Evolutionary conservation across 2,329 filamentous ascomycete species (phyloP).

Genomic region (Trichoderma koningiopsis): DNA sequence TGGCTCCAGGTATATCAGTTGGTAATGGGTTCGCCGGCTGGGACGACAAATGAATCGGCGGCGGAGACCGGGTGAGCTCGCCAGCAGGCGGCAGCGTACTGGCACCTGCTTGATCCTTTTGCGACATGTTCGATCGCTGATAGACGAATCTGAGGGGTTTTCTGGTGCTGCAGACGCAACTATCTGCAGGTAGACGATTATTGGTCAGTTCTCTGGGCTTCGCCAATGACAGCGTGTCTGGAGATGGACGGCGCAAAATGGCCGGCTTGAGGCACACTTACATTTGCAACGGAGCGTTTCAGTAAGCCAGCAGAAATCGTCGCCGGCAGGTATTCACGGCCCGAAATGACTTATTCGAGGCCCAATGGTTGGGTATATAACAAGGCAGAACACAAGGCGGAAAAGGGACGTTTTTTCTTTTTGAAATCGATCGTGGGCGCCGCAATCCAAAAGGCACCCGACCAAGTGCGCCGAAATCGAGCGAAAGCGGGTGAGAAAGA

Average conservation of each 20-base stretch:
- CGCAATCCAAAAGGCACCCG: constrained; percentile 13
- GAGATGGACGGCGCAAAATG: background rate
- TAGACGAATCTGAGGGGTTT: constrained; percentile 22
- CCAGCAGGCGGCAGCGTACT: background rate
- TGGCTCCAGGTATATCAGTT: constrained; percentile 29
- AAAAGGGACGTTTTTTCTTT: constrained; percentile 14
- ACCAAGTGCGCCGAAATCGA: constrained; percentile 16
- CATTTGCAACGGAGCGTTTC: constrained; percentile 77
- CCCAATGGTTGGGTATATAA: constrained; percentile 13
- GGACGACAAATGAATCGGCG: constrained; percentile 29
- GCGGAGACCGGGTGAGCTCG: background rate
- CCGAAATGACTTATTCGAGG: constrained; percentile 29
- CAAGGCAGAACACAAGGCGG: constrained; percentile 29
- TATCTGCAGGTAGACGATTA: constrained; percentile 42
- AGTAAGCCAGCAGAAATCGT: constrained; percentile 51
- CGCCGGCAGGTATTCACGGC: constrained; percentile 39
- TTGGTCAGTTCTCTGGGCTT: constrained; percentile 15
- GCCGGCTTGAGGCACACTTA: constrained; percentile 41
- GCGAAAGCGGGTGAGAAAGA: constrained; percentile 29
- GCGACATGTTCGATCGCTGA: constrained; percentile 11
- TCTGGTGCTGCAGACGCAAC: constrained; percentile 48
- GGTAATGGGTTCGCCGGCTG: constrained; percentile 28
- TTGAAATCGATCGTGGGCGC: constrained; percentile 4
- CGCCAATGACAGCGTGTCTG: constrained; percentile 19
- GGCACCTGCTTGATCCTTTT: constrained; percentile 32